Conservation (phyloP, 2,329 filamentous ascomycete genomes). For the Aureobasidium pullulans region DNA sequence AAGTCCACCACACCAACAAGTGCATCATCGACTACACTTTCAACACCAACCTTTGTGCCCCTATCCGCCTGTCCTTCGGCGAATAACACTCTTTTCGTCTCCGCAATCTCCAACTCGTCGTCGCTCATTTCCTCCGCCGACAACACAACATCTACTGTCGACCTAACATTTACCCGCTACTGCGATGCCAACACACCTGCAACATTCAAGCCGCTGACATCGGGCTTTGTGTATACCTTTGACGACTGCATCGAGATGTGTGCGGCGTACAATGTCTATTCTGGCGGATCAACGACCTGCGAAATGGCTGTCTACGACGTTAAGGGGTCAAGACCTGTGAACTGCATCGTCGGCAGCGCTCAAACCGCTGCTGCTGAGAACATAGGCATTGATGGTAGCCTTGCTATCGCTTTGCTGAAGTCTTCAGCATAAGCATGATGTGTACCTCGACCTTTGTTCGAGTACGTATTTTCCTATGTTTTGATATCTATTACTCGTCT, state of each 20-base stretch:
- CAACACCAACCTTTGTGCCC: conserved; percentile 17
- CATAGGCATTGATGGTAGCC: conserved; percentile 8
- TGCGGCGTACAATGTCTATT: conserved; percentile 25
- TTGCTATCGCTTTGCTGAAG: conserved; percentile 15
- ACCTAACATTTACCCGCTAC: conserved; percentile 26
- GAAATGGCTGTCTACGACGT: conserved; percentile 26
- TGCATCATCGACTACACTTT: conserved; percentile 2
- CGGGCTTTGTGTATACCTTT: conserved; percentile 30
- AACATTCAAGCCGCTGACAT: conserved; percentile 17
- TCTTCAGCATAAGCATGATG: neutral
- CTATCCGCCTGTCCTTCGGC: conserved; percentile 24
- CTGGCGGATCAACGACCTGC: conserved; percentile 20
- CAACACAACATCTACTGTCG: conserved; percentile 15
- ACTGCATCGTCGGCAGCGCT: conserved; percentile 23
- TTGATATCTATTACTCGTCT: too few species aligned
- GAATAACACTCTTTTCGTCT: conserved; percentile 27
- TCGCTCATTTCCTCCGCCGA: neutral
- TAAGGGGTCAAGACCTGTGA: conserved; percentile 22
- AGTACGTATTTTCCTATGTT: too few species aligned
- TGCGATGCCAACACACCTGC: conserved; percentile 26
- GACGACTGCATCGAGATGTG: conserved; percentile 30
- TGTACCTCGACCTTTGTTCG: neutral
- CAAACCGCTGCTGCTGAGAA: conserved; percentile 9
- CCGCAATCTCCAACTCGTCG: conserved; percentile 16
- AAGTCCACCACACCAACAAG: neutral